Base-by-base conservation (phyloP, 2,329 filamentous ascomycete species). In the Thielaviopsis musarum region DNA sequence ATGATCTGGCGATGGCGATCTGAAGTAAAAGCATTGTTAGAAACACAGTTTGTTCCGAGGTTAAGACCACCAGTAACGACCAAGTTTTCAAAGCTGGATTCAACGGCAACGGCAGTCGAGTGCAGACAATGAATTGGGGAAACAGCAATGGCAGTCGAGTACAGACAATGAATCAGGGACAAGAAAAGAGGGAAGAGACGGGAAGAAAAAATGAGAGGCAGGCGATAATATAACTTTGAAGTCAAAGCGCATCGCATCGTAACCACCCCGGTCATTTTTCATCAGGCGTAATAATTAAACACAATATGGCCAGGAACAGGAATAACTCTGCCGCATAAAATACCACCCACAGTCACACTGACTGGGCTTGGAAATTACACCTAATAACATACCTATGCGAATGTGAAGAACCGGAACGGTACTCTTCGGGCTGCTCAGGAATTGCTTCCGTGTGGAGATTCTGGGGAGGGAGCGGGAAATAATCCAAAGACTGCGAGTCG, bases 231-330 rank as follows among this genome's bases (percentile, higher is more conserved):
- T 17, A 22, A 24, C 22, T 17, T 58, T 28, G 49, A 38, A 38
- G 57, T 58, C 57, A 58, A 58, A 58, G 57, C 57, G 57, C 57
- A 58, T 54, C 1, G 24, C 24, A 24, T 52, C 24, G 24, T 6
- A 15, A 21, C 17, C 56, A 21, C 17, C 56, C 49, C 28, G 30
- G 48, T 41, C 22, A 52, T 45, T 45, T 45, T 45, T 45, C 38
- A 41, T 41, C 34, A 45, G 17, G 7, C 38, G 38, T 6, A 45
- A 17, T n/a, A 12, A 34, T 26, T 5, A n/a, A n/a, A n/a, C n/a
- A n/a, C n/a, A n/a, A n/a, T n/a, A 34, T 12, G 30, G 30, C 30
- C 15, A 52, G 21, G 51, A 52, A 52, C 13, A 24, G 7, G 49
- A 52, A 17, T 12, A 12, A 24, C 51, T 52, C 51, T 52, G 21